phyloP scores from a whole-genome alignment of 192 early-diverging fungal species.

The Coemansia sp. region DNA sequence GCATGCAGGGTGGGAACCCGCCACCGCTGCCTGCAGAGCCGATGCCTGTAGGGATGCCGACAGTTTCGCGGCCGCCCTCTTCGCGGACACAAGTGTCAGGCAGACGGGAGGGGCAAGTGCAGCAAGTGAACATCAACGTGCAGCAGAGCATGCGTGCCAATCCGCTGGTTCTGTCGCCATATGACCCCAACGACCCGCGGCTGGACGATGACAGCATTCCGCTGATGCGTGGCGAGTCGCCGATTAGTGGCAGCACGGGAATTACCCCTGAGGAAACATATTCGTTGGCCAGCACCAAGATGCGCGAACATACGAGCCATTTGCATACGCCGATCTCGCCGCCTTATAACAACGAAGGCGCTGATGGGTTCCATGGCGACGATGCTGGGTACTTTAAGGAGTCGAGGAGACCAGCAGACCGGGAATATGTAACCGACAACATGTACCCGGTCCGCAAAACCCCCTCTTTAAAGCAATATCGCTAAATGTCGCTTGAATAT shows the following conservation, averaged over 20 bases:
- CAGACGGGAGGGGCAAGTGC: conserved; percentile 2
- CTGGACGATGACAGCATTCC: not conserved
- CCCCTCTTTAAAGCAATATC: conserved; percentile 33
- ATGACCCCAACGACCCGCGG: conserved; percentile 4
- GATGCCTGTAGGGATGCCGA: conserved; percentile 20
- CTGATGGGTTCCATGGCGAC: conserved; percentile 13
- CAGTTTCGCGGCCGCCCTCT: not conserved
- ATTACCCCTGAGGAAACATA: conserved; percentile 8
- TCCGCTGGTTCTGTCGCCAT: conserved; percentile 19
- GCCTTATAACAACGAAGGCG: conserved; percentile 8
- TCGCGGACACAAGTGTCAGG: conserved; percentile 2
- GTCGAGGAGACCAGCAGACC: conserved; percentile 14
- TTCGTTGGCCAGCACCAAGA: conserved; percentile 4
- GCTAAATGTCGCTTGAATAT: conserved; percentile 1
- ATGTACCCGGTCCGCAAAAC: conserved; percentile 44
- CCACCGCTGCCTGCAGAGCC: conserved; percentile 39
- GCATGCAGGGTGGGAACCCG: not conserved
- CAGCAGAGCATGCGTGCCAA: conserved; percentile 11
- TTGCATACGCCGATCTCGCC: conserved; percentile 32
- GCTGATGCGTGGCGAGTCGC: conserved; percentile 11
- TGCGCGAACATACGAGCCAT: conserved; percentile 4
- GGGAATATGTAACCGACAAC: conserved; percentile 21
- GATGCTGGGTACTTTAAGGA: conserved; percentile 46
- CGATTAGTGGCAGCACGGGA: conserved; percentile 4
- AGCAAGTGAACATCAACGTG: conserved; percentile 8